phyloP scores from a whole-genome alignment of 768 basidiomycete species.

The Hygrocybe punicea region DNA sequence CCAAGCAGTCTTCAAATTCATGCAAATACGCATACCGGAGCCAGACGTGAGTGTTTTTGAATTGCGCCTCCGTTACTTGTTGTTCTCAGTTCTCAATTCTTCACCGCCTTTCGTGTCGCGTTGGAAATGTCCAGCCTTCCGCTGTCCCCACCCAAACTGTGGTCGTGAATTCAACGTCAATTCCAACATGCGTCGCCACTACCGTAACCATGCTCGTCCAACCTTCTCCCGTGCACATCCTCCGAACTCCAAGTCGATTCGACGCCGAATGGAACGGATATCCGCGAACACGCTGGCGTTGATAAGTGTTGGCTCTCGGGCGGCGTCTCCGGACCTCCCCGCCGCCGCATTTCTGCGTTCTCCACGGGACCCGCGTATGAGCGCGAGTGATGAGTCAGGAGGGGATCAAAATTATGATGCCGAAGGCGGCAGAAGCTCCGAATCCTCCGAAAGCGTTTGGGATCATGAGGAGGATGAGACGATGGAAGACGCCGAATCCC shows the following conservation, averaged over 20 bases:
- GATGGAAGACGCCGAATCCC: not conserved
- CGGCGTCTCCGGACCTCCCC: not conserved
- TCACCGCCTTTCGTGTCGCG: conserved; percentile 2
- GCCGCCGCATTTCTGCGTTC: not conserved
- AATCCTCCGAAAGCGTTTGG: not conserved
- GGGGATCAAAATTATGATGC: not conserved
- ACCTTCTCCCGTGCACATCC: conserved; percentile 29
- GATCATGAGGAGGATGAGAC: not conserved
- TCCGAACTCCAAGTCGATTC: conserved; percentile 6
- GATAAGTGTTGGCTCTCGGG: not conserved
- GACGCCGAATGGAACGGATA: conserved; percentile 27
- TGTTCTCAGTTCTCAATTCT: not conserved
- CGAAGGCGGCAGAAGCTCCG: not conserved
- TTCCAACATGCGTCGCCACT: conserved; percentile 81
- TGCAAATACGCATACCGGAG: conserved; percentile 66
- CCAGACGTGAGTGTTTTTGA: conserved; percentile 50
- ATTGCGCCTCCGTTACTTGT: no score
- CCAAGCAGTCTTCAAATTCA: conserved; percentile 66
- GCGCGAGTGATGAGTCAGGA: not conserved
- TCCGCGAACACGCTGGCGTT: not conserved
- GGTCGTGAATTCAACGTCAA: conserved; percentile 79
- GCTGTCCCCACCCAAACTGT: conserved; percentile 71
- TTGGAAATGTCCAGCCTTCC: conserved; percentile 49
- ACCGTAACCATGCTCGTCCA: conserved; percentile 56
- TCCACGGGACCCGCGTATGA: not conserved